Evolutionary conservation across 2,329 filamentous ascomycete species (phyloP), one percentile per base, ranked within the genome.

Genomic region (Diaporthe caulivora): DNA sequence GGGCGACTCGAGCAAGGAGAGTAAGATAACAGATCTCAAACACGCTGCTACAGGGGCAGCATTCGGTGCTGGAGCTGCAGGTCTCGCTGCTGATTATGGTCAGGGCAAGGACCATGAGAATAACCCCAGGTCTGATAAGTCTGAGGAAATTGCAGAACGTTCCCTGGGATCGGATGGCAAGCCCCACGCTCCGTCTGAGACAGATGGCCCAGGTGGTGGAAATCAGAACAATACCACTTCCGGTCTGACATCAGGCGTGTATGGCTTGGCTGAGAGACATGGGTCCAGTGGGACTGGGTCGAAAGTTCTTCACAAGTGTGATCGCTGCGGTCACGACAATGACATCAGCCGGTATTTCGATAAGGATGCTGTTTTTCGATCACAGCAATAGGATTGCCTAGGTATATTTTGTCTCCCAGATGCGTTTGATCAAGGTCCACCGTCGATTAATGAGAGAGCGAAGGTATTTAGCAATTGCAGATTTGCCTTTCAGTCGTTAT

Each of bases 321-420:
- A 77, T n/a, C 67, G 77, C 24, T 77, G 76, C 37, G 76, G 77
- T 4, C 62, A 72, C 31, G 76, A 76, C 18, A 77, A 76, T 17
- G 76, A 78, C 34, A 79, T 79, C 29, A 76, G 74, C 40, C 42
- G 70, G 8, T 78, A 79, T 57, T 78, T 79, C 51, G 70, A 64
- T 17, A 78, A 77, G 73, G 76, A 76, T 26, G 76, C 74, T 42
- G 44, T 31, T 9, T 44, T 49, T 29, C 42, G 54, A 8, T 47
- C 37, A 15, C 47, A 57, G 53, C 15, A 60, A 5, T 70, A 31
- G 51, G 44, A 40, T 8, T n/a, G n/a, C n/a, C n/a, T n/a, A n/a
- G n/a, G n/a, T 40, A 40, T 13, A 8, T 40, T 40, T 13, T 40
- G 37, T 2, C 37, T 9, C 37, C 13, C 37, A 40, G 37, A 8